These are phyloP conservation scores for Hypericum androsaemum DNA, from an alignment of 345 rosid genomes.

Conservation along the genomic window DNA sequence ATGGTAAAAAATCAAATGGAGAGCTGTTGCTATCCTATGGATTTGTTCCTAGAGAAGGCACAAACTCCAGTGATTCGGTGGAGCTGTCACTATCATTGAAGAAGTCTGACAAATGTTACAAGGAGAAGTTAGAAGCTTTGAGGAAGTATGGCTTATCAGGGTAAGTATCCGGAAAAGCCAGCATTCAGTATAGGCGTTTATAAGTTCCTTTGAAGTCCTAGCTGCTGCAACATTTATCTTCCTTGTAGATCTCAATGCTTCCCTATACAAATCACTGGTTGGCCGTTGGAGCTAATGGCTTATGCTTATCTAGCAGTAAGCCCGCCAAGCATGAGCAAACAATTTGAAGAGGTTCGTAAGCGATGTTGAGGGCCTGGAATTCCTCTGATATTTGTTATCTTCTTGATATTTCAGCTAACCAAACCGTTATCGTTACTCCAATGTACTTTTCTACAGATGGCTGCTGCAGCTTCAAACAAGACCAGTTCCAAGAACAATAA, in stretches of 20 bases:
- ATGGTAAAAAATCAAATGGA: conserved; percentile 88
- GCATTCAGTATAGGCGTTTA: neutral
- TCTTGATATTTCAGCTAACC: neutral
- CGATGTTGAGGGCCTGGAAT: too few relatives aligned
- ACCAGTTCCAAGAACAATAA: conserved; percentile 42
- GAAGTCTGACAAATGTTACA: conserved; percentile 65
- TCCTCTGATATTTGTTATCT: neutral
- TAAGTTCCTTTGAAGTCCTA: too few relatives aligned
- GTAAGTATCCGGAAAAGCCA: conserved; percentile 33
- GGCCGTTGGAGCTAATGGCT: conserved; percentile 91
- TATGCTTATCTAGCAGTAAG: conserved; percentile 79
- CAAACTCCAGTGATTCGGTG: conserved; percentile 83
- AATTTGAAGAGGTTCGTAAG: conserved; percentile 65
- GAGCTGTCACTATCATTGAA: conserved; percentile 61
- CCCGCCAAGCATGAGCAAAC: conserved; percentile 68
- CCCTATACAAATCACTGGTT: conserved; percentile 75
- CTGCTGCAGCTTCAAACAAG: conserved; percentile 81
- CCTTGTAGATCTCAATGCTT: conserved; percentile 63
- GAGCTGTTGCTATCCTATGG: conserved; percentile 88
- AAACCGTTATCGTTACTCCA: conserved; percentile 2
- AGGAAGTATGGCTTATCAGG: conserved; percentile 62
- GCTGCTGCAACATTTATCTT: too few relatives aligned
- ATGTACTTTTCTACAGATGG: conserved; percentile 47
- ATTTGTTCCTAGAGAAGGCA: conserved; percentile 87
- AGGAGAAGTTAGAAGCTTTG: conserved; percentile 72